These are phyloP conservation scores for Apiospora kogelbergensis DNA, from an alignment of 2,329 filamentous ascomycete species.

Conservation along the genomic window DNA sequence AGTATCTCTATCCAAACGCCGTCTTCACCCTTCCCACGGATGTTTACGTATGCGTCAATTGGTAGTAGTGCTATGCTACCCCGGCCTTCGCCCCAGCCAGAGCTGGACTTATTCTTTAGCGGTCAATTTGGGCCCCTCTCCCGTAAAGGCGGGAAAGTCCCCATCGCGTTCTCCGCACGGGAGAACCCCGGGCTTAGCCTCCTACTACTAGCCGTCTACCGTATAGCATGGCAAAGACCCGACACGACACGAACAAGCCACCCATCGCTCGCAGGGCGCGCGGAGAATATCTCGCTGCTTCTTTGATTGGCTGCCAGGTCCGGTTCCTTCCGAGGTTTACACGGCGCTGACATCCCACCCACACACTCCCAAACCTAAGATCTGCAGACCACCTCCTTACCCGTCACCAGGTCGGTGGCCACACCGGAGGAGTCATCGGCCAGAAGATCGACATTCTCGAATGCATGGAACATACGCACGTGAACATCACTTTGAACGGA, in stretches of 20 bases:
- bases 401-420: background rate
- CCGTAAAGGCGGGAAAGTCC: background rate
- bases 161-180: background rate
- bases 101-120: background rate
- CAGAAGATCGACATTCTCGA: background rate
- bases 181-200: background rate
- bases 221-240: background rate
- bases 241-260: background rate
- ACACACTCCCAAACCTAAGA: background rate
- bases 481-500: background rate
- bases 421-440: background rate
- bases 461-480: background rate
- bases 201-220: background rate
- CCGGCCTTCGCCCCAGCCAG: background rate
- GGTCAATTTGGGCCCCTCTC: background rate
- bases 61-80: background rate
- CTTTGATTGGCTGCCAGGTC: background rate
- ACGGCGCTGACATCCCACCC: background rate
- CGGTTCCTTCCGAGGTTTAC: background rate
- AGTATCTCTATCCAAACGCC: background rate
- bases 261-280: background rate
- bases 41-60: background rate
- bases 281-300: conserved; percentile 1
- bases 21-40: background rate
- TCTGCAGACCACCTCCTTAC: background rate